Percentiles rank a stretch among this genome's conserved stretches.
These are phyloP conservation scores for Domatiomyces globalis DNA, from an alignment of 2,329 filamentous ascomycete genomes.

Conservation along the genomic window DNA sequence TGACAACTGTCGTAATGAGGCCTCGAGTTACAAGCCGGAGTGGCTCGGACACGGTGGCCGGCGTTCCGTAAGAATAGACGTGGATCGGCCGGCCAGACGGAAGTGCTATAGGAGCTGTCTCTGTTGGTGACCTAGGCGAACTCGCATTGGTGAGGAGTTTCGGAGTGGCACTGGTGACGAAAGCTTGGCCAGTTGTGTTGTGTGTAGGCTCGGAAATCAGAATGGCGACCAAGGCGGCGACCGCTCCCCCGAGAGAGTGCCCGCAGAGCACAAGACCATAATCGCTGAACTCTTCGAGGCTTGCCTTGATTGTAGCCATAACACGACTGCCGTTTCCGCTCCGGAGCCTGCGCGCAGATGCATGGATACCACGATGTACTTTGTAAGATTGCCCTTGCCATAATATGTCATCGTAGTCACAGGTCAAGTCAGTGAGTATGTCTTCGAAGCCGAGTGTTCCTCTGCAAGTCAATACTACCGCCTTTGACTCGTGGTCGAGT, in stretches of 20 bases:
- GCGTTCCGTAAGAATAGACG: slow-evolving; percentile 65
- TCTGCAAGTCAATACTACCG: slow-evolving; percentile 57
- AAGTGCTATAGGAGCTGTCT: slow-evolving; percentile 31
- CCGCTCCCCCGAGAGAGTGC: slow-evolving; percentile 55
- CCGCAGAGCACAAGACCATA: slow-evolving; percentile 58
- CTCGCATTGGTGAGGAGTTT: slow-evolving; percentile 21
- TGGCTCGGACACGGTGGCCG: slow-evolving; percentile 56
- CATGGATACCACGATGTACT: slow-evolving; percentile 62
- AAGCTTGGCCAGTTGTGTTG: slow-evolving; percentile 37
- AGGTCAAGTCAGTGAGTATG: slow-evolving; percentile 58
- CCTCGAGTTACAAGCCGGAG: slow-evolving; percentile 57
- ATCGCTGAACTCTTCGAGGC: slow-evolving; percentile 50
- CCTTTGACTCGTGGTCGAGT: slow-evolving; percentile 56
- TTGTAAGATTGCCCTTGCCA: slow-evolving; percentile 53
- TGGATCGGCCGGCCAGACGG: slow-evolving; percentile 58
- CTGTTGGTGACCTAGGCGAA: background rate
- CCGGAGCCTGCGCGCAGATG: slow-evolving; percentile 52
- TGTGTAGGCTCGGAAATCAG: slow-evolving; percentile 48
- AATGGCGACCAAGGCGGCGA: slow-evolving; percentile 55
- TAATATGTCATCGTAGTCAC: slow-evolving; percentile 52
- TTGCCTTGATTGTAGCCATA: slow-evolving; percentile 50
- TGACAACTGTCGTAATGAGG: slow-evolving; percentile 59
- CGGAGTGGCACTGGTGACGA: slow-evolving; percentile 45
- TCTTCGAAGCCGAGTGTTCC: slow-evolving; percentile 63
- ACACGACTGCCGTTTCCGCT: slow-evolving; percentile 50